Conservation (phyloP, 345 rosid genomes). For the Angophora floribunda region DNA sequence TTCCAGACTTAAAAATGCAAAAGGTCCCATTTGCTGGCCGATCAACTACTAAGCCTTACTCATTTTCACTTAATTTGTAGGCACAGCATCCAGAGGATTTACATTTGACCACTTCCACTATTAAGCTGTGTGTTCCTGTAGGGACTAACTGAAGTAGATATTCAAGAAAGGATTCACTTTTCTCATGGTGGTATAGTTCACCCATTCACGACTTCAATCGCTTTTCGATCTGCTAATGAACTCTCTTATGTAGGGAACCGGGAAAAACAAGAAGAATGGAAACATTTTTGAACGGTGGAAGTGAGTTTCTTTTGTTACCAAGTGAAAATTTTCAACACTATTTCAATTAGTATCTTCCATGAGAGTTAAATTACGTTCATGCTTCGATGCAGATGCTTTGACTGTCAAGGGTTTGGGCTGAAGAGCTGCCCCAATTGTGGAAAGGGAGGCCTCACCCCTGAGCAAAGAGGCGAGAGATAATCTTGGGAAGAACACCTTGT, state of each 20-base stretch:
- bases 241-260: constrained; percentile 40
- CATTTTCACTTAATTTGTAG: background rate
- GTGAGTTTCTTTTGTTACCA: constrained; percentile 18
- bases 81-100: background rate
- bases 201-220: background rate
- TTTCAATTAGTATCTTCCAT: background rate
- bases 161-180: background rate
- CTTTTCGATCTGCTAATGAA: background rate
- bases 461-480: constrained; percentile 67
- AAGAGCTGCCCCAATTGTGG: constrained; percentile 70
- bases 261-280: constrained; percentile 72
- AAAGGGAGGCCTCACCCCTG: constrained; percentile 65
- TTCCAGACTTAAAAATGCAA: background rate
- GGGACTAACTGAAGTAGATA: background rate
- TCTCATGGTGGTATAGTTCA: background rate
- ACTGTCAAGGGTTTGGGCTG: constrained; percentile 79
- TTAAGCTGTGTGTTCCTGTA: background rate
- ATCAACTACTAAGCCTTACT: background rate
- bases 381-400: constrained; percentile 44
- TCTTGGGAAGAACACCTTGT: background rate
- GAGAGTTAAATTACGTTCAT: background rate
- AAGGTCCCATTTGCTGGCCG: background rate
- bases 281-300: constrained; percentile 90
- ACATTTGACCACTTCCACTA: background rate
- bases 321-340: background rate